Evolutionary conservation across 2,329 filamentous ascomycete species (phyloP).

Genomic region (Atkinsonella hypoxylon): DNA sequence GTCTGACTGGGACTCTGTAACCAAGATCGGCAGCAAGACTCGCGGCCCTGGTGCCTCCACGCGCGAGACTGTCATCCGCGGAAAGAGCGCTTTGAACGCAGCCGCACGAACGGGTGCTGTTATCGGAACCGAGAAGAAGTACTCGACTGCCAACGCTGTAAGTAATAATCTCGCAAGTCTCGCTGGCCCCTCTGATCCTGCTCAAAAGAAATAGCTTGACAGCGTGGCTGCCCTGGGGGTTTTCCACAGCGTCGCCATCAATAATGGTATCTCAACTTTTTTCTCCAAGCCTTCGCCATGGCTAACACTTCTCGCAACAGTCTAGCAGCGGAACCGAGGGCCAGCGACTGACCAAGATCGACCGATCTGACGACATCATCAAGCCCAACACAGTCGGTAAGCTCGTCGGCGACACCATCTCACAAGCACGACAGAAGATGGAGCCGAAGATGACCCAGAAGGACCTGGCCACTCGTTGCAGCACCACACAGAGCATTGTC

Average conservation of each 20-base stretch:
- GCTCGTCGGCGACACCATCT: conserved; percentile 72
- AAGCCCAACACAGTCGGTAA: conserved; percentile 86
- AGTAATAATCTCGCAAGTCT: conserved; percentile 7
- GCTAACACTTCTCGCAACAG: conserved; percentile 14
- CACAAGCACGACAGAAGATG: conserved; percentile 63
- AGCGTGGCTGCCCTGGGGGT: not conserved
- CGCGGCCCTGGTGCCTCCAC: conserved; percentile 51
- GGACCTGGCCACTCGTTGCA: conserved; percentile 73
- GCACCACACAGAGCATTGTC: conserved; percentile 69
- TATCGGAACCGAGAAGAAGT: conserved; percentile 88
- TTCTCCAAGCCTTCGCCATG: not conserved
- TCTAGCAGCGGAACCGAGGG: conserved; percentile 46
- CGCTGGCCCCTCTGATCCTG: not conserved
- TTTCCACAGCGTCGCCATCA: not conserved
- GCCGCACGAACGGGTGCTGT: conserved; percentile 70
- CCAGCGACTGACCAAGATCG: conserved; percentile 94
- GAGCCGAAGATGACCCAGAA: conserved; percentile 97
- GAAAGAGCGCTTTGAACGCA: conserved; percentile 75
- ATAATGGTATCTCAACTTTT: not conserved
- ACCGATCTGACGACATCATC: conserved; percentile 93
- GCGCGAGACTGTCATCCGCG: conserved; percentile 81
- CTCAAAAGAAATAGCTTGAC: not conserved
- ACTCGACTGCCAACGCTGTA: conserved; percentile 55
- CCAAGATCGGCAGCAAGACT: conserved; percentile 87
- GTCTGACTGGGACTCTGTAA: conserved; percentile 71